These are phyloP conservation scores for Theileria parva DNA, from an alignment of 169 alveolate species.

Conservation along the genomic window DNA sequence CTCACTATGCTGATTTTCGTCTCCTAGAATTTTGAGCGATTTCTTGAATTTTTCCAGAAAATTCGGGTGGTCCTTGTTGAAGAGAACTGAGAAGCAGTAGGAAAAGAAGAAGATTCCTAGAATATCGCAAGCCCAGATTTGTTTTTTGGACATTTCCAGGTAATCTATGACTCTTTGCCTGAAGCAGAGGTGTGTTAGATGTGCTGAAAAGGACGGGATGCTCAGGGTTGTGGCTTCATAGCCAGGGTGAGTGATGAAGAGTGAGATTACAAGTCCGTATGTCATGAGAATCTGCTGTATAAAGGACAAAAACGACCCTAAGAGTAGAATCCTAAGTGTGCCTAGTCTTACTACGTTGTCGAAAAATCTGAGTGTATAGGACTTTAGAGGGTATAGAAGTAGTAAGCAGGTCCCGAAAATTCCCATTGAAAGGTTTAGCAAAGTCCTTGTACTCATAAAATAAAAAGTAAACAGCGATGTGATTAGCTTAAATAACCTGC, in stretches of 20 bases:
- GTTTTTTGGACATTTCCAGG: slow-evolving; percentile 15
- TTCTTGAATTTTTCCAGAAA: slow-evolving; percentile 8
- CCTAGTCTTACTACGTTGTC: background rate
- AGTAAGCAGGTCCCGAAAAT: slow-evolving; percentile 14
- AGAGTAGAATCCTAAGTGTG: background rate
- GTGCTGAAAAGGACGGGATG: slow-evolving; percentile 18
- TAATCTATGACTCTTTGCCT: slow-evolving; percentile 2
- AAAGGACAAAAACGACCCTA: slow-evolving; percentile 8
- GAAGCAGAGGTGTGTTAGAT: slow-evolving; percentile 13
- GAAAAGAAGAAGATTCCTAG: slow-evolving; percentile 2
- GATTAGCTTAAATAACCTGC: slow-evolving; percentile 1
- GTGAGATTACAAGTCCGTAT: slow-evolving; percentile 18
- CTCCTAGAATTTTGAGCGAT: background rate
- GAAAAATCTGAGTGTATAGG: background rate
- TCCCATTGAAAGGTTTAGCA: slow-evolving; percentile 7
- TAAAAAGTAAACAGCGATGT: background rate
- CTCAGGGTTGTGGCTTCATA: slow-evolving; percentile 23
- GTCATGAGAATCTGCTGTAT: slow-evolving; percentile 21
- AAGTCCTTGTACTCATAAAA: background rate
- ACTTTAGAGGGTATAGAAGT: slow-evolving; percentile 13
- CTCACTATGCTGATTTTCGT: background rate
- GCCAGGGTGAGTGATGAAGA: background rate
- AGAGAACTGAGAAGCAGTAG: slow-evolving; percentile 10
- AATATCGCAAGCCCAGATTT: background rate
- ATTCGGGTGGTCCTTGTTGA: slow-evolving; percentile 18